Evolutionary conservation across 768 basidiomycete species (phyloP), one percentile per base, ranked within the genome.

Genomic region (Auriscalpium orientale): DNA sequence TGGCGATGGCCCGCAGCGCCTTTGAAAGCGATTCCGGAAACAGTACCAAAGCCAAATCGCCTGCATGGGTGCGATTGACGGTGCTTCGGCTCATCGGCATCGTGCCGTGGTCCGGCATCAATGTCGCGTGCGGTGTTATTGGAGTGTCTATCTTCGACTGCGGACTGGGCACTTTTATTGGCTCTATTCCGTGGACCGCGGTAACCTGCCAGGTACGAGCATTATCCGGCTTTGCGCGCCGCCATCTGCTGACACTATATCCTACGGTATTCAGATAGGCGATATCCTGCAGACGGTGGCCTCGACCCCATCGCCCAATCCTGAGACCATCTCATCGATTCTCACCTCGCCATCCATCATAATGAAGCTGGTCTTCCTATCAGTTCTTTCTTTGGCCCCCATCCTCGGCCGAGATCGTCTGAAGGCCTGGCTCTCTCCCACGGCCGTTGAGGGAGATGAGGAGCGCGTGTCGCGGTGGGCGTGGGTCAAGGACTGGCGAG

Each of bases 91-190:
- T 95, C 56, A 82, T 95, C 64, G 95, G 95, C 18, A 83, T 98
- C 54, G 91, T 97, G 4, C 95, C 95, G 6, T 98, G 95, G 95
- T 91, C 90, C 56, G 93, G 91, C 57, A 92, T 98, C 76, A 98
- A 98, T 69, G 89, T 98, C 56, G 94, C 94, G 46, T 95, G 89
- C 70, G 94, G 94, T 51, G 91, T 95, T 28, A 90, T 89, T 63
- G 87, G 89, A 36, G 91, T 98, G 15, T 73, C 83, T 8, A 65
- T 90, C 49, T 66, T 73, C 55, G 88, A 92, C 67, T 92, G 90
- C 65, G 75, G 85, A 66, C 72, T 92, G 50, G 91, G 89, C 38
- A 79, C 85, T 7, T 91, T 93, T 72, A 90, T 93, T 54, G 91
- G 91, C 2, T 80, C 82, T 53, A 68, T 93, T 46, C 91, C 91